Evolutionary conservation across 192 early-diverging fungal species (phyloP).

Genomic region (Gigaspora rosea): DNA sequence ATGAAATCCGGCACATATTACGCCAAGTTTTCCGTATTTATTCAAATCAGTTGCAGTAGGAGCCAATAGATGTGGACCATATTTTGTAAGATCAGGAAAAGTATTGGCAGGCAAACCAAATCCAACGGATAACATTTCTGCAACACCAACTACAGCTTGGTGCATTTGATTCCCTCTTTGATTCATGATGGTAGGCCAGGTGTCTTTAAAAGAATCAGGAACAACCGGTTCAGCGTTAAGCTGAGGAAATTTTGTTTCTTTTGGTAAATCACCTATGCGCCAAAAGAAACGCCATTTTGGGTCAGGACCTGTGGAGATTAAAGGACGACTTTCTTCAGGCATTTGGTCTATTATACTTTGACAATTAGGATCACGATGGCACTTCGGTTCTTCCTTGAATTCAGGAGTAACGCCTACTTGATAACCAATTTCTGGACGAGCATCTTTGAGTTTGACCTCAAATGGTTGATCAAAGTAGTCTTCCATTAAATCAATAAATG

Average conservation of each 20-base stretch:
- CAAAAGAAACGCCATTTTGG: slow-evolving; percentile 79
- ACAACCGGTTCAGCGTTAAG: slow-evolving; percentile 67
- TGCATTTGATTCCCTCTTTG: slow-evolving; percentile 64
- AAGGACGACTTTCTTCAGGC: slow-evolving; percentile 55
- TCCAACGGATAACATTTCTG: slow-evolving; percentile 68
- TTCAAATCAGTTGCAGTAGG: slow-evolving; percentile 69
- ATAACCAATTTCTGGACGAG: slow-evolving; percentile 59
- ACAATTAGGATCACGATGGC: slow-evolving; percentile 61
- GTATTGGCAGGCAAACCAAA: slow-evolving; percentile 59
- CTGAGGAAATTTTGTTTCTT: slow-evolving; percentile 57
- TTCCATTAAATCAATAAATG: slow-evolving; percentile 64
- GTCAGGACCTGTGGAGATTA: slow-evolving; percentile 56
- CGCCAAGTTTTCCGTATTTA: slow-evolving; percentile 61
- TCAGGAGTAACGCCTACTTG: slow-evolving; percentile 67
- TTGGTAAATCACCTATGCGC: slow-evolving; percentile 60
- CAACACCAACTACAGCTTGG: slow-evolving; percentile 50
- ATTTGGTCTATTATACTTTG: slow-evolving; percentile 55
- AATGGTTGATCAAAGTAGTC: slow-evolving; percentile 67
- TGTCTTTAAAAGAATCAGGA: slow-evolving; percentile 64
- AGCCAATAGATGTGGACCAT: slow-evolving; percentile 70
- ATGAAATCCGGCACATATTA: slow-evolving; percentile 60
- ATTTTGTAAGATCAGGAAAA: slow-evolving; percentile 54
- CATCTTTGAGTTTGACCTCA: slow-evolving; percentile 64
- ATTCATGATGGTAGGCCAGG: slow-evolving; percentile 64
- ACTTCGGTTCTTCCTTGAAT: slow-evolving; percentile 66